Percentiles rank a stretch among this genome's conserved stretches.
Evolutionary conservation across 2,329 filamentous ascomycete genomes (phyloP).

Genomic region (Apiospora pterosperma): DNA sequence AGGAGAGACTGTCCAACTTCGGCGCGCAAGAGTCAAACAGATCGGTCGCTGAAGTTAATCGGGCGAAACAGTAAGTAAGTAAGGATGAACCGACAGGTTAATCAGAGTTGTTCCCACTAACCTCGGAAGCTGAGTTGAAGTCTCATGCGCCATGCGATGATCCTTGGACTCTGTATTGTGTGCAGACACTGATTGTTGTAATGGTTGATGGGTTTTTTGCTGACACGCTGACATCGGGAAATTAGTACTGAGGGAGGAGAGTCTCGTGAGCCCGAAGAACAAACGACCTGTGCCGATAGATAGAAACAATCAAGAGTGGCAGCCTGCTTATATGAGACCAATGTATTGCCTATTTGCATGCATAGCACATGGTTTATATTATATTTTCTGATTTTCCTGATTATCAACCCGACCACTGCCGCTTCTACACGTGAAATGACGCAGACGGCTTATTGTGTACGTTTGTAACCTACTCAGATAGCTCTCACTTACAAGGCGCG

Average conservation of each 20-base stretch:
- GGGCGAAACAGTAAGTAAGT: background rate
- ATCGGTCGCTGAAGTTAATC: background rate
- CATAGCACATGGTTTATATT: background rate
- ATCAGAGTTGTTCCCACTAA: constrained; percentile 1
- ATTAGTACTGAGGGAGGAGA: background rate
- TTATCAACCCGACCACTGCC: background rate
- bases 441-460: no score
- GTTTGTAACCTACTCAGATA: no score
- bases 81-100: background rate
- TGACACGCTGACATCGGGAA: background rate
- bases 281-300: background rate
- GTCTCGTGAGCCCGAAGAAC: background rate
- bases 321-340: background rate
- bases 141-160: background rate
- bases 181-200: background rate
- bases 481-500: background rate
- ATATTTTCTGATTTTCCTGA: background rate
- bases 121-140: background rate
- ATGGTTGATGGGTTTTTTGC: background rate
- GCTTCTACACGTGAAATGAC: background rate
- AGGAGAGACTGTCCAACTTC: background rate
- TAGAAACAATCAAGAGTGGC: background rate
- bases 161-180: background rate
- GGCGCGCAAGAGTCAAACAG: background rate
- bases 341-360: background rate